Base-by-base conservation (phyloP, 2,329 filamentous ascomycete species). In the Pseudonectria buxi region DNA sequence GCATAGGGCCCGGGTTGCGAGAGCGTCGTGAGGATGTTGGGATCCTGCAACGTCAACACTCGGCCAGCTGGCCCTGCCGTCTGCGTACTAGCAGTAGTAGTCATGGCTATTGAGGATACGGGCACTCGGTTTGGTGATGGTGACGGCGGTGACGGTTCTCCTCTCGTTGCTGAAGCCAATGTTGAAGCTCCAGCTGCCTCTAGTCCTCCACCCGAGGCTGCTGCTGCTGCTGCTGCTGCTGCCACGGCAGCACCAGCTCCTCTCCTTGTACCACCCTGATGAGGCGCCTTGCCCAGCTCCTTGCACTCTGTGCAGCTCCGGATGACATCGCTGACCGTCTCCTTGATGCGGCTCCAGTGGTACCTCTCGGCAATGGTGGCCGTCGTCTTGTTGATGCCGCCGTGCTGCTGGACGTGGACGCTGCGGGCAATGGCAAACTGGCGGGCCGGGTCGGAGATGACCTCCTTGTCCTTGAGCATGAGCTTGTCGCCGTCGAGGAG, bases 341-440 rank as follows among this genome's bases (percentile, higher is more conserved):
- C 89, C 61, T 96, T 98, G 67, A 96, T 96, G 42, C 90, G 78
- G 31, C 94, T 89, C 92, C 92, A 98, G 64, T 96, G 92, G 58
- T 90, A 95, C 55, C 83, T 84, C 57, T 95, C 86, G 10, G 90
- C 87, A 53, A 98, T 95, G 14, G 81, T 83, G 14, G 90, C 89
- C 1, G 90, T 96, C 1, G 90, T 96, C 68, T 95, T 95, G 70
- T 98, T 98, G 70, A 96, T 96, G 33, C 92, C 92, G 6, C 84
- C 87, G 56, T 98, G 92, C 28, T 81, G 74, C 37, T 67, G 62
- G 38, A 78, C 70, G 62, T 98, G 92, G 26, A 89, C 74, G 39
- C 74, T 70, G 30, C 84, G 73, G 10, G 89, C 86, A 50, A 96
- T 92, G 41, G 92, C 86, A 59, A 94, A 94, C 67, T 98, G 92